Evolutionary conservation across 441 rosid species (phyloP).

Genomic region (Gossypium trilobum): DNA sequence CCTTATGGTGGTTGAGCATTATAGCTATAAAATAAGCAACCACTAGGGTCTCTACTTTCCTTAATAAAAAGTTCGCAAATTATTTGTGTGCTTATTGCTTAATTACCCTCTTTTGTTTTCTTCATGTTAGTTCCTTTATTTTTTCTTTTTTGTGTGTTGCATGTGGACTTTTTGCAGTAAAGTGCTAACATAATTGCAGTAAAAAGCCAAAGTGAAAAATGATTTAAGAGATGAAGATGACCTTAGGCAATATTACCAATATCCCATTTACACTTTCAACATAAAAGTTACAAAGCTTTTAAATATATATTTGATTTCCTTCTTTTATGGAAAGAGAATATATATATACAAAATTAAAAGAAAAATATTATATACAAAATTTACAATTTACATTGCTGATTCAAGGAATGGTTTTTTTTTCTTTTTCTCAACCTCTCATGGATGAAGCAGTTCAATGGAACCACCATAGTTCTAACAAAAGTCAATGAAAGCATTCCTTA

Average conservation of each 20-base stretch:
- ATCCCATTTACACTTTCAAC: no score
- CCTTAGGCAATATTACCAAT: no score
- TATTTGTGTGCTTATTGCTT: no score
- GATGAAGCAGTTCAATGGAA: no score
- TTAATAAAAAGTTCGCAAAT: neutral
- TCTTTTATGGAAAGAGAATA: neutral
- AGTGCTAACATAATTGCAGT: no score
- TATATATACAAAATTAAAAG: neutral
- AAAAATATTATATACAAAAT: neutral
- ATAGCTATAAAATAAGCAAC: neutral
- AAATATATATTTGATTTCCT: neutral
- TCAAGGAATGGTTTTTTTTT: neutral
- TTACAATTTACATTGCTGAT: neutral
- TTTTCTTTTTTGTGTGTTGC: no score
- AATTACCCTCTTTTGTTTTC: no score
- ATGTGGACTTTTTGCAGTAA: no score
- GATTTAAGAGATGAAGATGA: no score
- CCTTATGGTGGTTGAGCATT: slow-evolving; percentile 11
- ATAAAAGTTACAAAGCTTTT: no score
- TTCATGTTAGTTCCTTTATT: no score
- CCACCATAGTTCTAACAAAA: neutral
- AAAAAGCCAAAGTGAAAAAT: no score
- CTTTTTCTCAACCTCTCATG: neutral
- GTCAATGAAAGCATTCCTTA: neutral
- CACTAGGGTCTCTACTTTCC: neutral